Evolutionary conservation across 2,329 filamentous ascomycete species (phyloP).

Genomic region (Stromatinia cepivora): DNA sequence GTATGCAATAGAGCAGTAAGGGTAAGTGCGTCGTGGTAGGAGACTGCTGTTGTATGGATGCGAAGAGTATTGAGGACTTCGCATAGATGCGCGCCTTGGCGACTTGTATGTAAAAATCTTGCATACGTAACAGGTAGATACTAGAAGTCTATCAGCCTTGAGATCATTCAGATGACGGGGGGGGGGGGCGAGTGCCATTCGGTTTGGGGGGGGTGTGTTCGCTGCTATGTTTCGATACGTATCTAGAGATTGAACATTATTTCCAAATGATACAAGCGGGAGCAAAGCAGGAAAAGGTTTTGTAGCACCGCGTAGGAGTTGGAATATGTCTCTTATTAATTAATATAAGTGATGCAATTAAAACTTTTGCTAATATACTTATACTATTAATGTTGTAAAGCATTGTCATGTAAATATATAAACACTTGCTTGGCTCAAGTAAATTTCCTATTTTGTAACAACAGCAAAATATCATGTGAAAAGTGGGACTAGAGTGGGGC

Average conservation of each 20-base stretch:
- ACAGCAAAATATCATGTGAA: background rate
- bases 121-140: background rate
- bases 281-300: background rate
- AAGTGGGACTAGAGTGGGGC: background rate
- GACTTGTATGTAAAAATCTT: background rate
- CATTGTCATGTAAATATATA: background rate
- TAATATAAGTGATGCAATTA: background rate
- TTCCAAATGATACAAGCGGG: background rate
- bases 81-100: background rate
- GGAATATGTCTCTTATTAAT: background rate
- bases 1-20: background rate
- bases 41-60: background rate
- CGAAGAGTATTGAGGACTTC: background rate
- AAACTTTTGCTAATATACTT: background rate
- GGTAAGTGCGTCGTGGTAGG: background rate
- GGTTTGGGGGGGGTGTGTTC: background rate
- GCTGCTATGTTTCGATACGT: background rate
- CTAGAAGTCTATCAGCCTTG: background rate
- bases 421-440: background rate
- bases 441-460: background rate
- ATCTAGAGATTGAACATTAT: background rate
- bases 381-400: background rate
- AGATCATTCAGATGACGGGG: background rate
- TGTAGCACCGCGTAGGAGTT: background rate
- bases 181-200: background rate